Evolutionary conservation across 73 alveolate genomes (phyloP), one percentile per base, ranked within the genome.

Genomic region (Uronychia setigera): DNA sequence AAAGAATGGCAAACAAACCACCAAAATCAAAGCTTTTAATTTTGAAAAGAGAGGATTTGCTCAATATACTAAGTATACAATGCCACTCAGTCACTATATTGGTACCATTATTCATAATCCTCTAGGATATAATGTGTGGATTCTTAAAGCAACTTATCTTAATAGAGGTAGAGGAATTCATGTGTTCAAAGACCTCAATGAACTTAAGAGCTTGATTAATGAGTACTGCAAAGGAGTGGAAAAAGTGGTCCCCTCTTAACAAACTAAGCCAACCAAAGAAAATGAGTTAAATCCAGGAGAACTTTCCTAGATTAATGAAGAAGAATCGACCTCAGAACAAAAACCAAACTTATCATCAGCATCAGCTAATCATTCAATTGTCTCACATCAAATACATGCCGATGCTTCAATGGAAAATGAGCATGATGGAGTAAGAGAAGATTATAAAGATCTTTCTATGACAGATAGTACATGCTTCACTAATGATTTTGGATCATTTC

Each of bases 81-180:
- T 89, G 92, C 95, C 95, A 0, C 60, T 77, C 28, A 35, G 90
- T 32, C 95, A 89, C 94, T 95, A 89, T 77, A 91, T 86, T 0
- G 98, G 98, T 19, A 46, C 5, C 19, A 46, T 19, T 19, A 11
- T 19, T 46, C 67, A 11, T 19, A 11, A 46, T n/a, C 5, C 5
- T 46, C 67, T 19, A 46, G 67, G 67, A 5, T 92, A 91, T 32
- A 89, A 94, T 75, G 82, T 96, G 1, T 96, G 99, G 97, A 87
- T 96, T 33, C 85, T 94, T 26, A 96, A 96, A 57, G 97, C 98
- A 33, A 94, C 94, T 29, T 75, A 80, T 83, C 77, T 94, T 0
- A 93, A 96, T 83, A 57, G 99, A 90, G 99, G 99, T 26, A 67
- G 97, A 91, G 98, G 97, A 26, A 94, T 96, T 27, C 92, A 90